phyloP scores from a whole-genome alignment of 371 early-diverging fungal species.

The Mucor racemosus region DNA sequence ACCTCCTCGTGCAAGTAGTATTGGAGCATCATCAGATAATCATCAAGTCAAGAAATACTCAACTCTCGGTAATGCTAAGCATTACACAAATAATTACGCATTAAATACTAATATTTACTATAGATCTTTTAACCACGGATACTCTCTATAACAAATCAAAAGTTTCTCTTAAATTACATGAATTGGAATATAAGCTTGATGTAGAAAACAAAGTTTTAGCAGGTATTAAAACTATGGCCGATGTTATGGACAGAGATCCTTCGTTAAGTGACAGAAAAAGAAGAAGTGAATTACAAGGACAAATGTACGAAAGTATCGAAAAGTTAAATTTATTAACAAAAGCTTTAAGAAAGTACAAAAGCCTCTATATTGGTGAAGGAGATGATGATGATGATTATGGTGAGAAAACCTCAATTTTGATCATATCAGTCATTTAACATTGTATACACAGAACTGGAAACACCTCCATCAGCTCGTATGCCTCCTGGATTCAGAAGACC shows the following conservation, averaged over 20 bases:
- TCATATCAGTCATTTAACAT: not conserved
- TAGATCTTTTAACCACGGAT: conserved; percentile 75
- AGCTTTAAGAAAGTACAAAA: conserved; percentile 84
- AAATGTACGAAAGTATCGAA: conserved; percentile 78
- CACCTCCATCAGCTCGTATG: conserved; percentile 56
- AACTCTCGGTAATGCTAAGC: conserved; percentile 41
- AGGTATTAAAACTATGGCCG: conserved; percentile 70
- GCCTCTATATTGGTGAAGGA: conserved; percentile 75
- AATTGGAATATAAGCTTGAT: conserved; percentile 86
- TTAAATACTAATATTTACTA: not conserved
- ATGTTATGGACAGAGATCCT: conserved; percentile 50
- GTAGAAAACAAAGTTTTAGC: conserved; percentile 89
- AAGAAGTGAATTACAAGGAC: conserved; percentile 66
- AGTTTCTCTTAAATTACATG: conserved; percentile 85
- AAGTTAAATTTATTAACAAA: conserved; percentile 81
- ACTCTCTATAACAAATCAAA: conserved; percentile 83
- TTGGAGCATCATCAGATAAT: conserved; percentile 1
- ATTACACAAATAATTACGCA: not conserved
- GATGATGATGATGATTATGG: conserved; percentile 71
- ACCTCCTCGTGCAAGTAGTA: conserved; percentile 36
- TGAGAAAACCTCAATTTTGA: conserved; percentile 9
- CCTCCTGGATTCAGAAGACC: conserved; percentile 77
- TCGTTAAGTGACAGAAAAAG: conserved; percentile 58
- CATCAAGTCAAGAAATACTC: conserved; percentile 41
- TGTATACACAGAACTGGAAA: conserved; percentile 43